These are phyloP conservation scores for Picea engelmannii DNA, from an alignment of 83 land plant species.

Conservation along the genomic window DNA sequence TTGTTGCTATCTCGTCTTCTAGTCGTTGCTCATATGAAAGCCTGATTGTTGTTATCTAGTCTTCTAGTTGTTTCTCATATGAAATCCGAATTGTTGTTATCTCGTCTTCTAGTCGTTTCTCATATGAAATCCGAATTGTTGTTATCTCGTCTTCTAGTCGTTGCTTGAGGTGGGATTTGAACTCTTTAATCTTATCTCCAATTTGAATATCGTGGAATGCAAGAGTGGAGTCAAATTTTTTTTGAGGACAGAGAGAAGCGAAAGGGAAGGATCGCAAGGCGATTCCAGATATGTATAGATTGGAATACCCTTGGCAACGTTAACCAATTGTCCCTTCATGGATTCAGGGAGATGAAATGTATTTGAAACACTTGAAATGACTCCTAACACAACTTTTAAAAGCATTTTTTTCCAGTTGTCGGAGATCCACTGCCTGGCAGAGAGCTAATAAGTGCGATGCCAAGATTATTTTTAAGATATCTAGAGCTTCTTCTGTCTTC, in stretches of 20 bases:
- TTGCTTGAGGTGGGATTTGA: neutral
- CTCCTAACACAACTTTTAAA: neutral
- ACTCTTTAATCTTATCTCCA: neutral
- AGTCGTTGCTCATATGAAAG: no score
- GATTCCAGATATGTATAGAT: neutral
- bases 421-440: slow-evolving; percentile 59
- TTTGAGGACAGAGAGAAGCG: neutral
- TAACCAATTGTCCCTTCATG: neutral
- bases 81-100: no score
- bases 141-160: neutral
- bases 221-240: neutral
- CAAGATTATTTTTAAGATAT: slow-evolving; percentile 62
- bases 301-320: neutral
- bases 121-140: neutral
- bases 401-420: slow-evolving; percentile 47
- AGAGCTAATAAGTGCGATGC: slow-evolving; percentile 52
- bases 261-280: neutral
- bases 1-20: no score
- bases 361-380: neutral
- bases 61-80: no score
- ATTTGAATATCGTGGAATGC: no score
- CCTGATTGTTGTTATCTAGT: no score
- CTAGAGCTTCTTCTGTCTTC: slow-evolving; percentile 66
- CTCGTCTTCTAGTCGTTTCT: neutral
- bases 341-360: neutral